A percentile compares a stretch with the other conserved stretches of the same genome.
Evolutionary conservation across 768 basidiomycete genomes (phyloP).

Genomic region (Tephrocybe sp.): DNA sequence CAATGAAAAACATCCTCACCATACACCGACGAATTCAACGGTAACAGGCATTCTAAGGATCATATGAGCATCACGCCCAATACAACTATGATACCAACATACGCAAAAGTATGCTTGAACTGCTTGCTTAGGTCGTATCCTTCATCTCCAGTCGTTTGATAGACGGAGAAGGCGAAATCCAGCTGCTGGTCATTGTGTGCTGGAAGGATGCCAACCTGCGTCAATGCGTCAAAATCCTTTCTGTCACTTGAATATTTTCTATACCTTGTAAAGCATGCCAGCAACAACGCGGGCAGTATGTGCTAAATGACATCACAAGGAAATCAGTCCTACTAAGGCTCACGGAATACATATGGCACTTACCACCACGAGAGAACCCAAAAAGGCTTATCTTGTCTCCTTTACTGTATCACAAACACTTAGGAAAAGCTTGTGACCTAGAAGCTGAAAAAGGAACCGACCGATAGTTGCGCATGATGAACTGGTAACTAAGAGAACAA

Average conservation of each 20-base stretch:
- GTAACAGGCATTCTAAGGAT: conserved; percentile 18
- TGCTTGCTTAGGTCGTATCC: conserved; percentile 30
- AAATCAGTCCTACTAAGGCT: neutral
- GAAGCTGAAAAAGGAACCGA: neutral
- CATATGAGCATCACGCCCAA: neutral
- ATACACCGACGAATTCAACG: conserved; percentile 35
- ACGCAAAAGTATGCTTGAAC: conserved; percentile 32
- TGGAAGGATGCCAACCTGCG: conserved; percentile 32
- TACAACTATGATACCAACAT: neutral
- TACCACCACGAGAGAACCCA: conserved; percentile 29
- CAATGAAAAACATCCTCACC: conserved; percentile 21
- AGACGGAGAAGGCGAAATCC: conserved; percentile 35
- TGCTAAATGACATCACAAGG: conserved; percentile 11
- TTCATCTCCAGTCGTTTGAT: conserved; percentile 24
- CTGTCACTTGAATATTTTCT: neutral
- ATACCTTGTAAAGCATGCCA: conserved; percentile 33
- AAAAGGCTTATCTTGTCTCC: conserved; percentile 31
- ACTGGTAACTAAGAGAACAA: conserved; percentile 18
- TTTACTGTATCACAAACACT: conserved; percentile 10
- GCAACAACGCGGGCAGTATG: conserved; percentile 29
- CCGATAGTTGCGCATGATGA: conserved; percentile 24
- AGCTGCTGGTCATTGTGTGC: conserved; percentile 31
- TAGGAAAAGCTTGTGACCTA: neutral
- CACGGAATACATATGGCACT: neutral
- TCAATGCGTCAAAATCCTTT: neutral